phyloP scores from a whole-genome alignment of 495 filamentous ascomycete species.

The Podospora appendiculata region DNA sequence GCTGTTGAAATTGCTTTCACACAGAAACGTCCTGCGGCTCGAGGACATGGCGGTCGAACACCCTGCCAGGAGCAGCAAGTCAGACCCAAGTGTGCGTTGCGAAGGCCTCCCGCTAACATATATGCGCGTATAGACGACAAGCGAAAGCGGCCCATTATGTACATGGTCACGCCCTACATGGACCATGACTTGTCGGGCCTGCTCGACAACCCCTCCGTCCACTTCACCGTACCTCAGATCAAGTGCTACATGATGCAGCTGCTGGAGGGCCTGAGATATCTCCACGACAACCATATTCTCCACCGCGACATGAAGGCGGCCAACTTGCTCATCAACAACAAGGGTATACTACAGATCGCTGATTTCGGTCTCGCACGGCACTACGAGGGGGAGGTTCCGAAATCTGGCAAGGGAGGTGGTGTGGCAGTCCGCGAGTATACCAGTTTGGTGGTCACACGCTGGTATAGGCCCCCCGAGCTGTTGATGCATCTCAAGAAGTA shows the following conservation, averaged over 20 bases:
- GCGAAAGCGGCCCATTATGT: slow-evolving; percentile 79
- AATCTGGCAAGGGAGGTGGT: slow-evolving; percentile 72
- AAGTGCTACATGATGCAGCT: slow-evolving; percentile 98
- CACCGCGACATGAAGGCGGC: slow-evolving; percentile 99
- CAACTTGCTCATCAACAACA: slow-evolving; percentile 94
- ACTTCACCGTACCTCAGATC: slow-evolving; percentile 80
- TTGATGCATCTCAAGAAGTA: slow-evolving; percentile 79
- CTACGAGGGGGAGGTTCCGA: slow-evolving; percentile 79
- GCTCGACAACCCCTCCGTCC: slow-evolving; percentile 85
- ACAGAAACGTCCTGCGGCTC: slow-evolving; percentile 78
- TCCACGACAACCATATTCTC: slow-evolving; percentile 84
- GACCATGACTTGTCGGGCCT: slow-evolving; percentile 95
- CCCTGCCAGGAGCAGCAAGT: slow-evolving; percentile 54
- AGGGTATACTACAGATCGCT: slow-evolving; percentile 88
- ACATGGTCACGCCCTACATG: slow-evolving; percentile 99
- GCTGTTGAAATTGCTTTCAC: slow-evolving; percentile 85
- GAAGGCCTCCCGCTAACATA: background rate
- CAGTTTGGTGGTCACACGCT: slow-evolving; percentile 86
- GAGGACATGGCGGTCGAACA: slow-evolving; percentile 95
- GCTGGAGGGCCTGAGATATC: slow-evolving; percentile 77
- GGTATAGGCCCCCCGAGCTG: slow-evolving; percentile 95
- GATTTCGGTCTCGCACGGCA: slow-evolving; percentile 94
- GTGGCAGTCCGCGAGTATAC: slow-evolving; percentile 89
- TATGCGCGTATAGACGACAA: slow-evolving; percentile 49
- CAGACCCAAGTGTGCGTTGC: background rate